Base-by-base conservation (phyloP, 176 grass and related monocot species). In the Lolium perenne region DNA sequence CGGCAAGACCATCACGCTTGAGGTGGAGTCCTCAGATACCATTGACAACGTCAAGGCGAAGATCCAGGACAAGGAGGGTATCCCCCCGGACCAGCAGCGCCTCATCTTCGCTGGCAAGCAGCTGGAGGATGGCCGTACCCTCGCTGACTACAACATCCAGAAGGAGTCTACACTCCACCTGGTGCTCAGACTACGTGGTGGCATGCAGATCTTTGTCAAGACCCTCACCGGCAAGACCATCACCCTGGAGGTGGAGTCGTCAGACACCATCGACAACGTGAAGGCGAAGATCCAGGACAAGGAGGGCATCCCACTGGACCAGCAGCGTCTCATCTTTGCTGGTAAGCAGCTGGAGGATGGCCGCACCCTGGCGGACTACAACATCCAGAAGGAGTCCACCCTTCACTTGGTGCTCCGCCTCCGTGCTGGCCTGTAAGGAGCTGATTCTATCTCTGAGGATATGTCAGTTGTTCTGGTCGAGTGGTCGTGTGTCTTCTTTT, bases 1-100 rank as follows among this genome's bases (percentile, higher is more conserved):
- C 0, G 91, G 91, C 12, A 92, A 92, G 87, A 92, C 91, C 47
- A 92, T 92, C 54, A 92, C 91, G 2, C 48, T 92, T 0, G 91
- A 93, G 88, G 91, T 93, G 0, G 91, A 93, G 80, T 81, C 70
- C 2, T 93, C 91, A 0, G 91, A 93, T 63, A 93, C 91, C 0
- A 93, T 93, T 0, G 91, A 93, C 48, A 93, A 93, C 0, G 91
- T 93, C 0, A 93, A 93, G 65, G 78, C 91, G 0, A 93, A 93
- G 73, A 93, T 93, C 64, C 91, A 93, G 85, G 91, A 93, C 72
- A 93, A 93, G 88, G 91, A 93, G 53, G 91, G 91, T 13, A 93
- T 93, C 1, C 91, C 88, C 0, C 91, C 88, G 20, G 91, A 93
- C 57, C 91, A 94, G 92, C 92, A 93, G 54, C 76, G 88, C 7